phyloP scores from a whole-genome alignment of 2,329 filamentous ascomycete genomes.

The Botrytis porri region DNA sequence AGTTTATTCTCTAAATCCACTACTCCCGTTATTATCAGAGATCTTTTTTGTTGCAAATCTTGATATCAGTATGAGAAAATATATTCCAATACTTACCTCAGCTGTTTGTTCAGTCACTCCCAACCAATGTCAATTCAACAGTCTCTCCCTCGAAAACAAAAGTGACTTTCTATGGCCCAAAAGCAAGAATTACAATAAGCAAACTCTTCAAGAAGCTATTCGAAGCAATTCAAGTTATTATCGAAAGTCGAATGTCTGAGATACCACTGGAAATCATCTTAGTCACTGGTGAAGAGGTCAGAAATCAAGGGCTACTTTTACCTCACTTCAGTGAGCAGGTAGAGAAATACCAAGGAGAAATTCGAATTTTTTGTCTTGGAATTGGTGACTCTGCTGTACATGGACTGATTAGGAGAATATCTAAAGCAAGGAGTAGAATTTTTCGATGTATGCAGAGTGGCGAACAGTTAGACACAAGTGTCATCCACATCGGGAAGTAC shows the following conservation, averaged over 20 bases:
- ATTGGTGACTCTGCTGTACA: slow-evolving; percentile 51
- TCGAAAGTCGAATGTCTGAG: slow-evolving; percentile 44
- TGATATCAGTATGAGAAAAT: slow-evolving; percentile 60
- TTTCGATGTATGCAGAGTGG: slow-evolving; percentile 58
- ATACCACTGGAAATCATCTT: slow-evolving; percentile 53
- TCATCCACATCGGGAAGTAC: slow-evolving; percentile 66
- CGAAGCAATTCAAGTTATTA: slow-evolving; percentile 44
- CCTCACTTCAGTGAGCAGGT: slow-evolving; percentile 45
- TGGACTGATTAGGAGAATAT: slow-evolving; percentile 52
- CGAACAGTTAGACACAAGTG: slow-evolving; percentile 66
- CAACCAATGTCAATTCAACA: slow-evolving; percentile 64
- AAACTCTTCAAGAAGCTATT: slow-evolving; percentile 46
- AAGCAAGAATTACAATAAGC: slow-evolving; percentile 47
- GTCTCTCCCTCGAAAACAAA: slow-evolving; percentile 60
- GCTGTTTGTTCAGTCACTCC: slow-evolving; percentile 67
- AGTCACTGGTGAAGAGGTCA: slow-evolving; percentile 40
- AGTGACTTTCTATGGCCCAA: slow-evolving; percentile 48
- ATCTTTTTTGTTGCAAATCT: slow-evolving; percentile 74
- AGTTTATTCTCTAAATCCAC: slow-evolving; percentile 63
- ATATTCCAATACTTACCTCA: slow-evolving; percentile 52
- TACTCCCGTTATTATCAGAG: slow-evolving; percentile 52
- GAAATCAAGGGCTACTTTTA: no score
- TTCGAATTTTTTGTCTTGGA: slow-evolving; percentile 54
- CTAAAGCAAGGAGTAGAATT: slow-evolving; percentile 54
- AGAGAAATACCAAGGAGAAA: slow-evolving; percentile 41